Conservation (phyloP, 2,329 filamentous ascomycete genomes). For the Gaeumannomyces tritici region DNA sequence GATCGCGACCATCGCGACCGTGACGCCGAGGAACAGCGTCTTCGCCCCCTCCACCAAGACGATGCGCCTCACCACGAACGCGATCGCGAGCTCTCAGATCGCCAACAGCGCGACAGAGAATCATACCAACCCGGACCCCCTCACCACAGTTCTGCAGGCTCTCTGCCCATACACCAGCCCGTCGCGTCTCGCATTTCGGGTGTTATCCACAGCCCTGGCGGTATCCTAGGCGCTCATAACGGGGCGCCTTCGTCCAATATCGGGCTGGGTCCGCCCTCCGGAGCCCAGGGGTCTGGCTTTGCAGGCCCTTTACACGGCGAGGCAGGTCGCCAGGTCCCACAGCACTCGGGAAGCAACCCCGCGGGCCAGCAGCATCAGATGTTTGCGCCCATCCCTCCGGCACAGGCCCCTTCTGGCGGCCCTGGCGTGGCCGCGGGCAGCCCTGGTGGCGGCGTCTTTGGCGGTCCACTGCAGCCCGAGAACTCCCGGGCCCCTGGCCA, state of each 20-base stretch:
- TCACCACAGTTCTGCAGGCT: constrained; percentile 80
- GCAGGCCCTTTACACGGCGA: constrained; percentile 46
- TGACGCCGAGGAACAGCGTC: constrained; percentile 36
- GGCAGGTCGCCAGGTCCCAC: constrained; percentile 34
- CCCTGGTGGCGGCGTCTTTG: constrained; percentile 53
- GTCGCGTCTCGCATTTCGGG: constrained; percentile 73
- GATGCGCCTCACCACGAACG: constrained; percentile 28
- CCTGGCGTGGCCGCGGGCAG: constrained; percentile 50
- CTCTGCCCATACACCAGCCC: constrained; percentile 88
- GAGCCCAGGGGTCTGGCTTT: constrained; percentile 36
- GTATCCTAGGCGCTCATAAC: constrained; percentile 68
- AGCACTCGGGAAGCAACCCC: constrained; percentile 37
- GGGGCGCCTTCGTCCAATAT: constrained; percentile 41
- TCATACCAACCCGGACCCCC: constrained; percentile 57
- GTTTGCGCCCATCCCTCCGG: constrained; percentile 45
- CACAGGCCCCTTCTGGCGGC: constrained; percentile 37
- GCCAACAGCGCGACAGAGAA: constrained; percentile 42
- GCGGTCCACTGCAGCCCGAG: constrained; percentile 56
- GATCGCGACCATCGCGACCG: constrained; percentile 34
- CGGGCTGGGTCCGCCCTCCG: constrained; percentile 41
- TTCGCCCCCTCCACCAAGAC: constrained; percentile 31
- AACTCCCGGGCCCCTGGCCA: constrained; percentile 53
- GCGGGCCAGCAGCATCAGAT: constrained; percentile 43
- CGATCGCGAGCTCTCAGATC: constrained; percentile 53
- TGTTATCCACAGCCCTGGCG: constrained; percentile 86